Conservation (phyloP, 2,329 filamentous ascomycete genomes). For the Aspergillus fumigatus region DNA sequence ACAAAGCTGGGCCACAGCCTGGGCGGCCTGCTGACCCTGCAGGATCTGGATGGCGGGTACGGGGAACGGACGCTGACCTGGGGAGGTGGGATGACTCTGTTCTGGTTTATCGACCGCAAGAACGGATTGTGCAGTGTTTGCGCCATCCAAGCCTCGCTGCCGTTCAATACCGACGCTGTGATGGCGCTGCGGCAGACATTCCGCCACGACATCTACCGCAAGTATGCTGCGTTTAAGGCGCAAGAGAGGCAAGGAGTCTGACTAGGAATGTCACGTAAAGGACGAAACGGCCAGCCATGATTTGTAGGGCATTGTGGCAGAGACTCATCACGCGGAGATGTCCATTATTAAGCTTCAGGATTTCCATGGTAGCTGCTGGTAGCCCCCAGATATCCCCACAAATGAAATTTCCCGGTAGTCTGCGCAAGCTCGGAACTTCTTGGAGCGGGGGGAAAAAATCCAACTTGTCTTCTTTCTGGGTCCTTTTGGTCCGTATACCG, state of each 20-base stretch:
- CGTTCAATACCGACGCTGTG: constrained; percentile 25
- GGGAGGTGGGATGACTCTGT: constrained; percentile 45
- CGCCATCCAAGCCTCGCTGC: constrained; percentile 39
- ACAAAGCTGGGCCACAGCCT: constrained; percentile 39
- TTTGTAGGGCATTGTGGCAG: too few relatives aligned
- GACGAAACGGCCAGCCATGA: too few relatives aligned
- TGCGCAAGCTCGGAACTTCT: too few relatives aligned
- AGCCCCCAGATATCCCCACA: neutral
- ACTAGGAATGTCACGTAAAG: too few relatives aligned
- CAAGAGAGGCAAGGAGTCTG: neutral
- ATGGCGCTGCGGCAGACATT: constrained; percentile 40
- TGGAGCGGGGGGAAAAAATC: neutral
- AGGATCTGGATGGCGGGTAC: constrained; percentile 43
- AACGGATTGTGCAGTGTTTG: constrained; percentile 43
- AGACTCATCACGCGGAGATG: too few relatives aligned
- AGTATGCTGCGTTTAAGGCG: constrained; percentile 31
- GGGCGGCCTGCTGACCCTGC: constrained; percentile 38
- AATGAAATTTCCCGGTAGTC: neutral
- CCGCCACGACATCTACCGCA: constrained; percentile 41
- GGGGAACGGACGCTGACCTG: constrained; percentile 43
- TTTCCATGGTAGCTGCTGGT: neutral
- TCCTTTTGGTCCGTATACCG: neutral
- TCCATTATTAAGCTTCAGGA: neutral
- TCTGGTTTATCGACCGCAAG: constrained; percentile 49
- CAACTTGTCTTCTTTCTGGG: neutral